Percentiles rank a stretch among this genome's conserved stretches.
phyloP scores from a whole-genome alignment of 2,329 filamentous ascomycete species.

The Penicillium sp. region DNA sequence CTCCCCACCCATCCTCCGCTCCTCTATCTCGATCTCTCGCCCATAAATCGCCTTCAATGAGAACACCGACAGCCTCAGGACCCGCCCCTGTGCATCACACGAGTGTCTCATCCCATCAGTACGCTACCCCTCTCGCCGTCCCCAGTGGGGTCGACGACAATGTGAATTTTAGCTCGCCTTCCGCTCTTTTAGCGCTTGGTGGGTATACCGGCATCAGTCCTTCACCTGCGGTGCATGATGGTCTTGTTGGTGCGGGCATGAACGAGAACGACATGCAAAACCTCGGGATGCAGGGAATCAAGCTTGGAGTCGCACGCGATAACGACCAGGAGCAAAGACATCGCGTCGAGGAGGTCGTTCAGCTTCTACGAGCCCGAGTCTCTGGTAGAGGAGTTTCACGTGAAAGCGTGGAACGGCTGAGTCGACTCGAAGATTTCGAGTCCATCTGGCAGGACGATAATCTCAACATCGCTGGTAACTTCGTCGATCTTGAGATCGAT shows the following conservation, averaged over 20 bases:
- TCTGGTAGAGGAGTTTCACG: conserved; percentile 45
- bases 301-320: conserved; percentile 37
- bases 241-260: conserved; percentile 36
- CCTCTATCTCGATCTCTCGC: conserved; percentile 42
- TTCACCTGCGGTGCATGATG: conserved; percentile 39
- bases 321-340: conserved; percentile 43
- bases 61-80: conserved; percentile 43
- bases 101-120: conserved; percentile 42
- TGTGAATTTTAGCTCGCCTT: conserved; percentile 46
- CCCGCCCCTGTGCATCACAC: conserved; percentile 35
- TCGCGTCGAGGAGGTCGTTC: conserved; percentile 43
- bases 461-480: conserved; percentile 47
- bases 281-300: conserved; percentile 39
- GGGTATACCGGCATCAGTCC: conserved; percentile 43
- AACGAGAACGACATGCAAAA: conserved; percentile 41
- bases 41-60: conserved; percentile 47
- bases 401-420: conserved; percentile 44
- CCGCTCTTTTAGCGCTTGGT: conserved; percentile 45
- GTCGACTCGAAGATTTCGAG: conserved; percentile 45
- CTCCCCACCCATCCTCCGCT: conserved; percentile 42
- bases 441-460: conserved; percentile 49
- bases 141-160: conserved; percentile 40
- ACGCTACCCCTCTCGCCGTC: conserved; percentile 43
- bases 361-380: conserved; percentile 40
- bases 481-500: conserved; percentile 48